These are phyloP conservation scores for Neonectria coccinea DNA, from an alignment of 2,329 filamentous ascomycete genomes.

Conservation along the genomic window DNA sequence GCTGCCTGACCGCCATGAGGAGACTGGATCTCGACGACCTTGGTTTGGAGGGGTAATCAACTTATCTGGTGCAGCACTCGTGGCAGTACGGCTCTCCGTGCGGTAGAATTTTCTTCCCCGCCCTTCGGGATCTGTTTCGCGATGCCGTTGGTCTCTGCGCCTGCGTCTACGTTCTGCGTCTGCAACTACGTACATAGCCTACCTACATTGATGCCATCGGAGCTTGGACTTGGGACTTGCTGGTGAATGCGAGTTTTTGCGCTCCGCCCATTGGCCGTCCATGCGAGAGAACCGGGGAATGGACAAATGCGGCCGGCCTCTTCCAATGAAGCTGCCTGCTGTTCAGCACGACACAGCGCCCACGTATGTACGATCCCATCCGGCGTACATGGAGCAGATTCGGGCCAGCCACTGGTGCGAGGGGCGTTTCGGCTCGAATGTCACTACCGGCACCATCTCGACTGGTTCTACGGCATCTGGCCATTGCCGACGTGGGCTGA, in stretches of 20 bases:
- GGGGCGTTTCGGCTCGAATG: slow-evolving; percentile 31
- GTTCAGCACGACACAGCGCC: slow-evolving; percentile 15
- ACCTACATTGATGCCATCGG: slow-evolving; percentile 9
- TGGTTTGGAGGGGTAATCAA: slow-evolving; percentile 31
- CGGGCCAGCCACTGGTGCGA: slow-evolving; percentile 33
- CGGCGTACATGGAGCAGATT: slow-evolving; percentile 18
- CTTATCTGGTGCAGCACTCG: not conserved
- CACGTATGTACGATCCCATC: slow-evolving; percentile 23
- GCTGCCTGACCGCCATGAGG: slow-evolving; percentile 46
- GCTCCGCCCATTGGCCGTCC: slow-evolving; percentile 9
- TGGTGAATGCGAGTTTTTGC: slow-evolving; percentile 5
- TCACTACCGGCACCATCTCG: slow-evolving; percentile 33
- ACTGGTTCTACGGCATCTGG: slow-evolving; percentile 23
- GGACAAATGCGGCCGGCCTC: slow-evolving; percentile 1
- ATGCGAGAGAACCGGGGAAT: not conserved
- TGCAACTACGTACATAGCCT: too few species aligned
- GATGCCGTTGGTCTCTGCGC: slow-evolving; percentile 7
- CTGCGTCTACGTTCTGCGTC: not conserved
- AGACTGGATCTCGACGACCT: slow-evolving; percentile 40
- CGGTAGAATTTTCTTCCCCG: slow-evolving; percentile 1
- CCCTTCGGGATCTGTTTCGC: slow-evolving; percentile 15
- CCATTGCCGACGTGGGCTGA: slow-evolving; percentile 30
- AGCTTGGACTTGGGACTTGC: slow-evolving; percentile 14
- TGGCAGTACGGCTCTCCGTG: not conserved
- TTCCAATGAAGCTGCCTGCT: slow-evolving; percentile 15